Evolutionary conservation across 139 green algal species (phyloP), one percentile per base, ranked within the genome.

Genomic region (Coccomyxa sp.): DNA sequence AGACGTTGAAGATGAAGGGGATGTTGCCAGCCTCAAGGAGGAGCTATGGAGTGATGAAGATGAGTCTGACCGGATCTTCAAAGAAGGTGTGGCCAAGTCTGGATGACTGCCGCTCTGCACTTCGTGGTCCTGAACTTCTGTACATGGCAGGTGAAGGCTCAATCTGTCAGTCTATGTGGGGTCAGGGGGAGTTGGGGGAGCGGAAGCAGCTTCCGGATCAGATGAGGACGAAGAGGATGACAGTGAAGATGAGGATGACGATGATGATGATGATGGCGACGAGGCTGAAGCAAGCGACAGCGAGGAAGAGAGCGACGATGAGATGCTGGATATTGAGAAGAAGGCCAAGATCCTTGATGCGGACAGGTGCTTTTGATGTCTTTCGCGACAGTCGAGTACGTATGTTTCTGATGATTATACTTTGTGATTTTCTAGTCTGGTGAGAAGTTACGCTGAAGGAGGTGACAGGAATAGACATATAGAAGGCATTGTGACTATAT

Each of bases 321-420:
- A 89, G n/a, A 80, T 91, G 84, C 85, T 90, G 51, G 89, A 91
- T 66, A 83, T 91, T 58, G 92, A 95, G 84, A 81, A 85, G n/a
- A 81, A 87, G 77, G 86, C 91, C 0, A 16, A 38, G 45, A 78
- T 82, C 30, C 83, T 94, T 79, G 92, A 95, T 76, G 84, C 81
- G 51, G 88, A 89, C 79, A 89, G 85, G 89, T 91, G 75, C 45
- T 76, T 25, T 27, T 63, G 63, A 17, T 10, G 14, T 12, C 27
- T 21, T 31, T 1, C 21, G 14, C 30, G 16, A 27, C 76, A 12
- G 25, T 9, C 10, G 75, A 12, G 51, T 45, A 15, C 79, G 68
- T 68, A 63, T 71, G 38, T 51, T 51, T 51, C 27, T 83, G 16
- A 28, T 13, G 25, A 67, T 30, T 28, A 74, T 58, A 27, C 30